These are phyloP conservation scores for Baeospora myosura DNA, from an alignment of 1,284 basidiomycete species.

Conservation along the genomic window DNA sequence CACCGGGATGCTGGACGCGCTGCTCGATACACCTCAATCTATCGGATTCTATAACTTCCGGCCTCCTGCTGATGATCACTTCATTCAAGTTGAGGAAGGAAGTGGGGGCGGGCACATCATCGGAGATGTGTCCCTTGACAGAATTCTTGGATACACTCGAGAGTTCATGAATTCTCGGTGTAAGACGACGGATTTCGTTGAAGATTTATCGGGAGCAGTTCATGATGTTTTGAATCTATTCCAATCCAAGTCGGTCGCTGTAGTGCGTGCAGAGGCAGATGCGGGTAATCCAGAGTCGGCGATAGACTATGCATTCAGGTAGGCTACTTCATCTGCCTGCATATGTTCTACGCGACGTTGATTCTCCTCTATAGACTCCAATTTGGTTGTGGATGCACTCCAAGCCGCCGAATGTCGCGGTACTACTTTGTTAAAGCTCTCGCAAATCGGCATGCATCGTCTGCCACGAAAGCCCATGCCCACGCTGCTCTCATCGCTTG, in stretches of 20 bases:
- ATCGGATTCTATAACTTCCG: not conserved
- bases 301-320: constrained; percentile 21
- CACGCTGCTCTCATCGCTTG: constrained; percentile 20
- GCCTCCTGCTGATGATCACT: not conserved
- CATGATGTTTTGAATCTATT: constrained; percentile 2
- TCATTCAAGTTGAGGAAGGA: not conserved
- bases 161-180: not conserved
- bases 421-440: constrained; percentile 15
- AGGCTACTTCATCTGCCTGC: not conserved
- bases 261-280: constrained; percentile 17
- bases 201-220: not conserved
- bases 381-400: constrained; percentile 6
- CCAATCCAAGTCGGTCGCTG: constrained; percentile 8
- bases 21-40: not conserved
- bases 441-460: constrained; percentile 2
- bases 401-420: constrained; percentile 8
- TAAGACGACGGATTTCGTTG: too few species aligned
- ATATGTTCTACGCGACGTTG: not conserved
- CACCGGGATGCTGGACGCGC: not conserved
- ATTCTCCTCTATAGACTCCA: constrained; percentile 8
- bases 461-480: constrained; percentile 11
- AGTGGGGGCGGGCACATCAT: not conserved
- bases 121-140: not conserved
- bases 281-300: constrained; percentile 15
- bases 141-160: not conserved